Percentiles rank a stretch among this genome's conserved stretches.
These are phyloP conservation scores for Ajuga chamaepitys DNA, from an alignment of 257 asterid genomes.

Conservation along the genomic window DNA sequence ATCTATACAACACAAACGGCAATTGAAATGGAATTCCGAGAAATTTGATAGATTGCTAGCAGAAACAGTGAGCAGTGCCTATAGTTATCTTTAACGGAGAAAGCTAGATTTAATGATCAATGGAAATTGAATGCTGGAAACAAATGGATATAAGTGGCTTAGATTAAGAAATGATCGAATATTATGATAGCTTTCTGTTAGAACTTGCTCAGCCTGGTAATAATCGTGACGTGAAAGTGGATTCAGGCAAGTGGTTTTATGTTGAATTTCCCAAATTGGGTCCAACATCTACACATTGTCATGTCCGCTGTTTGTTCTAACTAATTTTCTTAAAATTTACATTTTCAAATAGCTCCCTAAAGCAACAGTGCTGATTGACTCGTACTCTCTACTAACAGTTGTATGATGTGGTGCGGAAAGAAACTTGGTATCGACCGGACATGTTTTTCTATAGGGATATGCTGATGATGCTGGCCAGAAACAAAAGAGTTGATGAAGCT, in stretches of 20 bases:
- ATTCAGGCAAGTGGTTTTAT: background rate
- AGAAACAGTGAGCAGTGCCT: background rate
- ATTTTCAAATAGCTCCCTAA: background rate
- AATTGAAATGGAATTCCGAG: background rate
- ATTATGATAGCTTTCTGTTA: no score
- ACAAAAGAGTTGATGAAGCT: conserved; percentile 59
- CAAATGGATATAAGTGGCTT: no score
- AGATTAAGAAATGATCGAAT: no score
- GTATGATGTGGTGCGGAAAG: conserved; percentile 72
- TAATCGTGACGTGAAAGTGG: no score
- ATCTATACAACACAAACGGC: no score
- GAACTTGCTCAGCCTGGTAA: no score
- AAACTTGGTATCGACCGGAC: conserved; percentile 90
- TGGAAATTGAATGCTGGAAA: background rate
- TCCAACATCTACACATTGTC: background rate
- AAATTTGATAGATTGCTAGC: background rate
- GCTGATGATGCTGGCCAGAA: conserved; percentile 95
- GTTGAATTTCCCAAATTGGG: background rate
- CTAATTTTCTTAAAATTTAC: background rate
- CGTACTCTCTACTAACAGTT: conserved; percentile 28
- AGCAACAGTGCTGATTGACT: conserved; percentile 1
- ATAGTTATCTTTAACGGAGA: background rate
- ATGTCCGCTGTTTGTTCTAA: background rate
- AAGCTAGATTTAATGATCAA: background rate
- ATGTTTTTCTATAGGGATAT: conserved; percentile 91